Conservation (phyloP, 108 stramenopile species). For the Hondaea fermentalgiana region DNA sequence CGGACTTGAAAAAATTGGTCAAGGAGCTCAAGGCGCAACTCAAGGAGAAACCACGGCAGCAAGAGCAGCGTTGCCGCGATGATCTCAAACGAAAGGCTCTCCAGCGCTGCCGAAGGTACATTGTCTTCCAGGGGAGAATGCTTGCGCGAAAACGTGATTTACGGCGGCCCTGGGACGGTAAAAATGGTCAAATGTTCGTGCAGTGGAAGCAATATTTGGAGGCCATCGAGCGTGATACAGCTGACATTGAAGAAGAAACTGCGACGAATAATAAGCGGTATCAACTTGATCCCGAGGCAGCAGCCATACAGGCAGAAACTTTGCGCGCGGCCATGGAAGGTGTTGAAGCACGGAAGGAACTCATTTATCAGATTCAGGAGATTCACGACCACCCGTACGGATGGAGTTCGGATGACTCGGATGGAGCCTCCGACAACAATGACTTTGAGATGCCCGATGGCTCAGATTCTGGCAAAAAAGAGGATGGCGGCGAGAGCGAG, state of each 20-base stretch:
- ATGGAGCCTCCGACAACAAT: background rate
- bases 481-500: too few species aligned
- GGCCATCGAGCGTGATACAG: background rate
- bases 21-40: background rate
- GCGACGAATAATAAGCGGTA: background rate
- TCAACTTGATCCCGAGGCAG: background rate
- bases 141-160: background rate
- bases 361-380: background rate
- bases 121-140: background rate
- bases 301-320: background rate
- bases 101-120: background rate
- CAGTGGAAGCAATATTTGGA: background rate
- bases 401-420: conserved; percentile 14
- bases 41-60: background rate
- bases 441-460: background rate
- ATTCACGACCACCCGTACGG: background rate
- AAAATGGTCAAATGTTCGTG: background rate
- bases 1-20: background rate
- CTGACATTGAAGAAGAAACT: background rate
- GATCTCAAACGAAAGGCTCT: background rate
- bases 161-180: conserved; percentile 1
- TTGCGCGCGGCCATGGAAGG: background rate
- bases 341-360: background rate
- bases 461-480: background rate
- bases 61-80: background rate